Percentiles rank a stretch among this genome's conserved stretches.
phyloP scores from a whole-genome alignment of 1,284 basidiomycete species.

The Microbotryomycetes sp. region DNA sequence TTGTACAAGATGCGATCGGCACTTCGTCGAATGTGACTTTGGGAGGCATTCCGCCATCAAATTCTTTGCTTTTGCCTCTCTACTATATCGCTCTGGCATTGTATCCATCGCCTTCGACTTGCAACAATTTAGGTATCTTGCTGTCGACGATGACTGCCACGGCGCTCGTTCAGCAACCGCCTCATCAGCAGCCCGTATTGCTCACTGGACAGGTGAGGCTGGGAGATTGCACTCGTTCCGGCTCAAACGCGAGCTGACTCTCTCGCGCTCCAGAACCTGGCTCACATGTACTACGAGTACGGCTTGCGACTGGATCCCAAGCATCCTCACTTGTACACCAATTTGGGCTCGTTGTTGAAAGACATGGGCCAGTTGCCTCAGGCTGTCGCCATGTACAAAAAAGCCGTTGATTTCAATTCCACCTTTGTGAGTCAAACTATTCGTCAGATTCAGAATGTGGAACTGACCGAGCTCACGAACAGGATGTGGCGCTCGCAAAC shows the following conservation, averaged over 20 bases:
- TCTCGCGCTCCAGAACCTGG: conserved; percentile 45
- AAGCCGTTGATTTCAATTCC: conserved; percentile 53
- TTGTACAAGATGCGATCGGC: conserved; percentile 49
- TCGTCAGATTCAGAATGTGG: background rate
- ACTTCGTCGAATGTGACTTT: conserved; percentile 34
- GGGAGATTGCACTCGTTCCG: background rate
- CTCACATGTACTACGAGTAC: conserved; percentile 52
- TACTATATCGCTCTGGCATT: conserved; percentile 57
- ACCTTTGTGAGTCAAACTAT: conserved; percentile 33
- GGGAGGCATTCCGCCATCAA: conserved; percentile 47
- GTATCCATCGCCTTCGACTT: conserved; percentile 52
- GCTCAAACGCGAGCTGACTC: background rate
- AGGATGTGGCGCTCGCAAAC: conserved; percentile 56
- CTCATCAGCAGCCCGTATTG: conserved; percentile 35
- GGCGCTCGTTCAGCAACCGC: conserved; percentile 36
- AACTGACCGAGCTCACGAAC: conserved; percentile 1
- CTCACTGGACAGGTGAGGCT: conserved; percentile 18
- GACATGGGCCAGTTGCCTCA: conserved; percentile 52
- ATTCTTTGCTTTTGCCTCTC: conserved; percentile 51
- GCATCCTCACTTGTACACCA: conserved; percentile 58
- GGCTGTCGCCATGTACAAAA: conserved; percentile 52
- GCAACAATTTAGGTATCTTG: conserved; percentile 59
- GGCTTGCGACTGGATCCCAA: conserved; percentile 53
- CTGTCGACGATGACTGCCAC: conserved; percentile 48
- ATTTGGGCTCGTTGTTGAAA: conserved; percentile 56